A percentile compares a stretch with the other conserved stretches of the same genome.
Evolutionary conservation across 2,329 filamentous ascomycete species (phyloP).

Genomic region (Incumbomyces delicatus): DNA sequence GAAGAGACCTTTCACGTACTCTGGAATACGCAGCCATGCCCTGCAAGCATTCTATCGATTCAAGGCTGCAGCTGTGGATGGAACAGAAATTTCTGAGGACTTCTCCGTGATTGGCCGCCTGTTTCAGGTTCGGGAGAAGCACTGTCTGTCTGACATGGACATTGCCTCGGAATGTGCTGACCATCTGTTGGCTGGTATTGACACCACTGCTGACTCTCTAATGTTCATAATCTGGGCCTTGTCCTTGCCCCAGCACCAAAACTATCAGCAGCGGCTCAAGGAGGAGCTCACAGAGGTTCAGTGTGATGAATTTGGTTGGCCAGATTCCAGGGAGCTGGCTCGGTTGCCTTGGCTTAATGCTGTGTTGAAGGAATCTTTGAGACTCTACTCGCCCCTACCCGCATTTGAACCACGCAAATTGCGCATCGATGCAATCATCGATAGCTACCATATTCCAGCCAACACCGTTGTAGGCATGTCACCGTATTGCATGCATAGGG

Average conservation of each 20-base stretch:
- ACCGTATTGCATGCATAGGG: conserved; percentile 29
- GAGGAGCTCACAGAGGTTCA: conserved; percentile 29
- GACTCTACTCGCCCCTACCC: conserved; percentile 41
- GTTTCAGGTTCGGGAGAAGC: conserved; percentile 16
- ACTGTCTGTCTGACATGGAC: conserved; percentile 34
- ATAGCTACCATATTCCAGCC: conserved; percentile 25
- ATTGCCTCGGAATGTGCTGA: conserved; percentile 46
- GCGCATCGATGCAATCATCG: conserved; percentile 25
- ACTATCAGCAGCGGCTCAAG: conserved; percentile 36
- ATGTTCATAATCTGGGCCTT: conserved; percentile 45
- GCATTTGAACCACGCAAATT: conserved; percentile 38
- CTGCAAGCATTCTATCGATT: conserved; percentile 26
- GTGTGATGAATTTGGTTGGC: conserved; percentile 25
- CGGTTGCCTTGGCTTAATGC: conserved; percentile 38
- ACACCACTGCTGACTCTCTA: conserved; percentile 43
- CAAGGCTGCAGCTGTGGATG: conserved; percentile 20
- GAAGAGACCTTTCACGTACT: conserved; percentile 42
- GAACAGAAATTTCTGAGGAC: conserved; percentile 19
- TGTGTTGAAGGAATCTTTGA: conserved; percentile 40
- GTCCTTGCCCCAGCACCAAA: conserved; percentile 34
- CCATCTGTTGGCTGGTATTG: conserved; percentile 44
- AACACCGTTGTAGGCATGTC: conserved; percentile 25
- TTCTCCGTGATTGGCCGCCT: conserved; percentile 19
- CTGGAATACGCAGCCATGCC: conserved; percentile 40
- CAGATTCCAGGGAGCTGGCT: conserved; percentile 29